Conservation (phyloP, 1,284 basidiomycete genomes). For the Peniophora sp. region DNA sequence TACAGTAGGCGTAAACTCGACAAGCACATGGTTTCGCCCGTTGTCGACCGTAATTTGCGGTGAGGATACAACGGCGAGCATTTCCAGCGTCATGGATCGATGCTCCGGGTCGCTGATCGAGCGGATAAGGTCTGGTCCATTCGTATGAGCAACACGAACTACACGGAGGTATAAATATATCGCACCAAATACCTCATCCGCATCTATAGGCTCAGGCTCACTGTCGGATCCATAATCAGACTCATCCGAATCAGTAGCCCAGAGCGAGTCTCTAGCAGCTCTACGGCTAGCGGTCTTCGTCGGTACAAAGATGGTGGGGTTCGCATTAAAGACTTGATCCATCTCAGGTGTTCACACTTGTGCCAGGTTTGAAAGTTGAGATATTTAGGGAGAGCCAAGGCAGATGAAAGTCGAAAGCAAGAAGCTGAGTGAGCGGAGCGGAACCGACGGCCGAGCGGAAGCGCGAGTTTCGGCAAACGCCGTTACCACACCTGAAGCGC, state of each 20-base stretch:
- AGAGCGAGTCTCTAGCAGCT: conserved; percentile 21
- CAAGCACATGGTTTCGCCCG: conserved; percentile 56
- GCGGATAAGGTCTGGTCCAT: conserved; percentile 72
- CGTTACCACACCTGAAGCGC: not conserved
- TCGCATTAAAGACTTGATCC: conserved; percentile 26
- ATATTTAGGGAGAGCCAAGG: too few species aligned
- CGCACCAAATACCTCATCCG: conserved; percentile 46
- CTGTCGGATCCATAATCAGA: conserved; percentile 17
- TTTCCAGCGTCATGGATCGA: conserved; percentile 90
- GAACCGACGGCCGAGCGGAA: not conserved
- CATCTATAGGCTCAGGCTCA: conserved; percentile 38
- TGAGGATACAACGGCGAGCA: conserved; percentile 90
- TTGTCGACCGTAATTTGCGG: conserved; percentile 75
- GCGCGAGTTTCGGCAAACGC: not conserved
- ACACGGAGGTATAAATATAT: conserved; percentile 1
- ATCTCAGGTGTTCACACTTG: not conserved
- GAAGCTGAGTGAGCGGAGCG: not conserved
- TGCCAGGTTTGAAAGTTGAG: not conserved
- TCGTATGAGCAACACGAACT: too few species aligned
- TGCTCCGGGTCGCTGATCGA: conserved; percentile 97
- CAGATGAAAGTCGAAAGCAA: not conserved
- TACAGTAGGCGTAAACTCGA: conserved; percentile 95
- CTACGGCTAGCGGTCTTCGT: conserved; percentile 15
- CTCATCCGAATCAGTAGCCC: conserved; percentile 22
- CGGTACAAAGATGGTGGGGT: conserved; percentile 26